Base-by-base conservation (phyloP, 1,284 basidiomycete species). In the Neonothopanus nambi region DNA sequence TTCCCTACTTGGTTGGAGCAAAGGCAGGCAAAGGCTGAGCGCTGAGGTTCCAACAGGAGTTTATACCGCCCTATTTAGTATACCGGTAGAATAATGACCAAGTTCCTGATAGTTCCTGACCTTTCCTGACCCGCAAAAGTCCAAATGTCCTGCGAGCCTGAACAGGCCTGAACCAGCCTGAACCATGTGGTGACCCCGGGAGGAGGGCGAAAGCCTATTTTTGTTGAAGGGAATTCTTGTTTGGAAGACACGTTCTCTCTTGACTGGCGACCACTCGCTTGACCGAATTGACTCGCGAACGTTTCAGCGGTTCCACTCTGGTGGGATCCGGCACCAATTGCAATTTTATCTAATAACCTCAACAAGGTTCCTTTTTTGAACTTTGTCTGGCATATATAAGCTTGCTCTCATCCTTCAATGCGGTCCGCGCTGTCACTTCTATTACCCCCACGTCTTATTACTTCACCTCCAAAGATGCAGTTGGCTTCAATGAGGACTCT, bases 401-500 rank as follows among this genome's bases (percentile, higher is more conserved):
- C 15, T n/a, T 13, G 18, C 17, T 20, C 38, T 21, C 18, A 48
- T 35, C 45, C 33, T 20, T 33, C n/a, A n/a, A 33, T 33, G 30
- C 30, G 9, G 13, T 33, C 9, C 30, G 9, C 30, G 13, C 30
- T 8, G 9, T 33, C 13, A 23, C 28, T 35, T 17, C 30, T 24
- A 15, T 40, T 8, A 17, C 3, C 30, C 30, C 30, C 8, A 33
- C 30, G 30, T 33, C 24, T 20, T 7, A 38, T 28, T 21, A 13
- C 17, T 43, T 33, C 23, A 26, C 26, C 51, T 36, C 23, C 42
- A 26, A 42, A 28, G 3, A 54, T 54, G 52, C 36, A 28, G 8
- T 15, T 39, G 9, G 8, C 46, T 44, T 20, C 28, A 23, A 21
- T n/a, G 18, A 54, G 45, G 48, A 56, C 57, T 18, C 58, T 75